These are phyloP conservation scores for Penicillium thymicola DNA, from an alignment of 2,329 filamentous ascomycete genomes.

Conservation along the genomic window DNA sequence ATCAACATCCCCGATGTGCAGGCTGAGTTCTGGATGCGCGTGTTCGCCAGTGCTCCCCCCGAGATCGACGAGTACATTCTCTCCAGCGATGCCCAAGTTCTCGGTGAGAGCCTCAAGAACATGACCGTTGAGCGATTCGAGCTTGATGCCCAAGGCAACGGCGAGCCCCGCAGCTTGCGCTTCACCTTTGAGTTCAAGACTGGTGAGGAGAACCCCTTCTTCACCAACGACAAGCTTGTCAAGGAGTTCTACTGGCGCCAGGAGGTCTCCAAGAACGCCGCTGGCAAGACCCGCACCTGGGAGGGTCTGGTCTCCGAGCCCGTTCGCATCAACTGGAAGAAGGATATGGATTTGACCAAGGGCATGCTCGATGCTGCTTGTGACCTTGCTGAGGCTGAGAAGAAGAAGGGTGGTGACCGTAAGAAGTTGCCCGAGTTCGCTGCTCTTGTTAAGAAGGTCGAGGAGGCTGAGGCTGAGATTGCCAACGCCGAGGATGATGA, in stretches of 20 bases:
- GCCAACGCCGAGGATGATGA: constrained; percentile 34
- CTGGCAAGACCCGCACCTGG: constrained; percentile 56
- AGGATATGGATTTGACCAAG: constrained; percentile 75
- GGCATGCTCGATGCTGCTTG: constrained; percentile 73
- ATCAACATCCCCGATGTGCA: constrained; percentile 60
- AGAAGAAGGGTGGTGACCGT: constrained; percentile 49
- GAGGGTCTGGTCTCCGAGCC: constrained; percentile 82
- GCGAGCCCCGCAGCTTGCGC: constrained; percentile 75
- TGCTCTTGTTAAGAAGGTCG: constrained; percentile 52
- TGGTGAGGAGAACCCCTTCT: constrained; percentile 68
- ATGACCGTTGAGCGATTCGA: constrained; percentile 79
- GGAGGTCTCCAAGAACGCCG: constrained; percentile 45
- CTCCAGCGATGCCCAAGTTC: constrained; percentile 66
- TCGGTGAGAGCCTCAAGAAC: constrained; percentile 64
- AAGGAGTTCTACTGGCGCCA: constrained; percentile 90
- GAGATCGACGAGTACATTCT: constrained; percentile 88
- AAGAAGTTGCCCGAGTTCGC: constrained; percentile 52
- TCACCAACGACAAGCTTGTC: constrained; percentile 72
- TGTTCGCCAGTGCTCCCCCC: constrained; percentile 79
- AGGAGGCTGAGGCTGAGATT: constrained; percentile 18
- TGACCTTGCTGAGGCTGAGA: constrained; percentile 64
- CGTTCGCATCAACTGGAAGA: constrained; percentile 84
- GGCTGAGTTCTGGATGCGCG: constrained; percentile 85
- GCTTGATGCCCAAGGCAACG: constrained; percentile 56
- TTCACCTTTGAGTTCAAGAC: constrained; percentile 71